These are phyloP conservation scores for Phytophthora ramorum DNA, from an alignment of 352 stramenopile species.

Conservation along the genomic window DNA sequence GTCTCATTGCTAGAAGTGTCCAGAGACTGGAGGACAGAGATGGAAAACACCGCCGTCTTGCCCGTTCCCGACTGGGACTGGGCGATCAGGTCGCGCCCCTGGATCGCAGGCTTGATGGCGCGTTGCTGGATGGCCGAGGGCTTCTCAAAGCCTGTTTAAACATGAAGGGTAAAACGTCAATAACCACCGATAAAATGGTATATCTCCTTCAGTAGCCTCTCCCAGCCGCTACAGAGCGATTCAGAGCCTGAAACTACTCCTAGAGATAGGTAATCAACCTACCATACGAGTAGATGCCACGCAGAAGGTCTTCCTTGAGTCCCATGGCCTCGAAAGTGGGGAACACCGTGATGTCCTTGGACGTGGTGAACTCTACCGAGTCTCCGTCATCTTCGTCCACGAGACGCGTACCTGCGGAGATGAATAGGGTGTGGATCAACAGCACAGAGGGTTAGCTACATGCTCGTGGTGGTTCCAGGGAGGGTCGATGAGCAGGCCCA, in stretches of 20 bases:
- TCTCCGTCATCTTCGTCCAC: constrained; percentile 72
- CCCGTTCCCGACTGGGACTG: constrained; percentile 96
- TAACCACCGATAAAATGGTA: background rate
- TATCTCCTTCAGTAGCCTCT: background rate
- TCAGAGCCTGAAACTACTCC: constrained; percentile 1
- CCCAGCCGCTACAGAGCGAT: constrained; percentile 9
- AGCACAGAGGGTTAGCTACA: constrained; percentile 16
- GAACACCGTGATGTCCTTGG: constrained; percentile 88
- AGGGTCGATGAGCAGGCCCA: background rate
- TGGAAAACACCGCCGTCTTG: constrained; percentile 97
- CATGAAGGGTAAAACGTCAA: constrained; percentile 11
- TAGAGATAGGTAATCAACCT: constrained; percentile 1
- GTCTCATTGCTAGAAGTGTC: constrained; percentile 92
- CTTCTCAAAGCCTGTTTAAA: constrained; percentile 93
- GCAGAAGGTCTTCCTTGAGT: constrained; percentile 92
- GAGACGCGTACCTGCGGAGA: constrained; percentile 55
- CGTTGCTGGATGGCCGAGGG: constrained; percentile 98
- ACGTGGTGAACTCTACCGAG: constrained; percentile 91
- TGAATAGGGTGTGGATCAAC: constrained; percentile 11
- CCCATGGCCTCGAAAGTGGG: constrained; percentile 93
- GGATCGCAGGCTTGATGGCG: constrained; percentile 96
- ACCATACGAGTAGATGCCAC: constrained; percentile 91
- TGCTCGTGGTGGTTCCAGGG: background rate
- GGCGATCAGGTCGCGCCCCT: constrained; percentile 96
- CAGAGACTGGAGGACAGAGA: constrained; percentile 94